Base-by-base conservation (phyloP, 2,329 filamentous ascomycete species). In the Trichoderma cornu-damae region DNA sequence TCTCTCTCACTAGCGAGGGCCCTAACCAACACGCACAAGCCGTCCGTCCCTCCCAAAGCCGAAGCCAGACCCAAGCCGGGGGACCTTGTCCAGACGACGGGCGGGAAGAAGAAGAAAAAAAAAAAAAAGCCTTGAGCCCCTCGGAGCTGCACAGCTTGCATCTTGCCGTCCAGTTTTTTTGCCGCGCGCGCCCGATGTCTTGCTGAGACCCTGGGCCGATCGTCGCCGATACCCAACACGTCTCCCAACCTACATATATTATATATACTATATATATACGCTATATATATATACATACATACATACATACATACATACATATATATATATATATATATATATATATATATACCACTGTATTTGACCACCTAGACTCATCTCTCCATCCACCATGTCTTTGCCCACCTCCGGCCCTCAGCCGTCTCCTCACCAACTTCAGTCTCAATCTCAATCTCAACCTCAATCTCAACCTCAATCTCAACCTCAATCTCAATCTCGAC, bases 401-500 rank as follows among this genome's bases (percentile, higher is more conserved):
- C 42, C 59, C 59, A 54, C 32, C 43, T 59, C 55, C 42, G 49
- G 47, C 47, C 22, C 34, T 47, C 32, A 30, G 26, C 32, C 42
- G 42, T 34, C 34, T 16, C 14, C 42, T 47, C 32, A 46, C 24
- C 40, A 46, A n/a, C 20, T 28, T 38, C 8, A 52, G 3, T 18
- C 28, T 53, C 20, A 54, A 14, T 18, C 55, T 37, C 51, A 24
- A 14, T 53, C 46, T 51, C 63, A 62, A 53, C 59, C 61, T 60
- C 65, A n/a, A n/a, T n/a, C n/a, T n/a, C 40, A 46, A n/a, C 20
- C 38, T 38, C 8, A 52, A 6, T 18, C 28, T 53, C 20, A 54
- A 14, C n/a, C 55, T 37, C 51, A 24, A 14, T 53, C 46, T 51
- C 63, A 62, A 53, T 59, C 61, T 60, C 65, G n/a, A n/a, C n/a